phyloP scores from a whole-genome alignment of 352 stramenopile genomes.

The Lagenidium sp. region DNA sequence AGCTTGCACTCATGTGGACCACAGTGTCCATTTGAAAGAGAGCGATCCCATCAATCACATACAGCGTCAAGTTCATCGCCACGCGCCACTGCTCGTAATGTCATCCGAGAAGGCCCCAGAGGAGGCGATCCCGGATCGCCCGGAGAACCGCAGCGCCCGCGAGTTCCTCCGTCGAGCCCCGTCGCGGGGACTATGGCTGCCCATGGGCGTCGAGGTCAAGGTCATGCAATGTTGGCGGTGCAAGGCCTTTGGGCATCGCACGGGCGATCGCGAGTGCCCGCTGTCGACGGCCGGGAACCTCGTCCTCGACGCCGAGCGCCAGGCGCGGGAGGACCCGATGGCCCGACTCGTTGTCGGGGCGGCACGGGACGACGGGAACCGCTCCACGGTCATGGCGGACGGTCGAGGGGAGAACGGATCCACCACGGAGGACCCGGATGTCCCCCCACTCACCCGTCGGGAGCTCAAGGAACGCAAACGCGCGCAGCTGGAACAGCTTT shows the following conservation, averaged over 20 bases:
- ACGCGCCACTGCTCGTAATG: no score
- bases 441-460: constrained; percentile 17
- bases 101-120: no score
- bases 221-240: background rate
- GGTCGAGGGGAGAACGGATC: constrained; percentile 45
- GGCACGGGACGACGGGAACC: no score
- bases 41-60: background rate
- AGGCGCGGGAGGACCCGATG: background rate
- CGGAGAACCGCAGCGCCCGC: no score
- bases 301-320: background rate
- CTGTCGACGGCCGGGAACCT: background rate
- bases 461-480: constrained; percentile 2
- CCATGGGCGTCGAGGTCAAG: background rate
- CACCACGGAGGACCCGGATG: constrained; percentile 43
- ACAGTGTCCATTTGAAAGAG: background rate
- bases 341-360: background rate
- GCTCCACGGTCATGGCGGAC: no score
- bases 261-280: background rate
- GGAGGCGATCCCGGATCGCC: no score
- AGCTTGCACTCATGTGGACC: background rate
- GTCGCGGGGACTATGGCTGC: no score
- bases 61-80: background rate
- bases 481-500: constrained; percentile 25
- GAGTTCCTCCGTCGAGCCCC: no score
- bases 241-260: background rate